Evolutionary conservation across 495 filamentous ascomycete genomes (phyloP).

Genomic region (Penicillium maclennaniae): DNA sequence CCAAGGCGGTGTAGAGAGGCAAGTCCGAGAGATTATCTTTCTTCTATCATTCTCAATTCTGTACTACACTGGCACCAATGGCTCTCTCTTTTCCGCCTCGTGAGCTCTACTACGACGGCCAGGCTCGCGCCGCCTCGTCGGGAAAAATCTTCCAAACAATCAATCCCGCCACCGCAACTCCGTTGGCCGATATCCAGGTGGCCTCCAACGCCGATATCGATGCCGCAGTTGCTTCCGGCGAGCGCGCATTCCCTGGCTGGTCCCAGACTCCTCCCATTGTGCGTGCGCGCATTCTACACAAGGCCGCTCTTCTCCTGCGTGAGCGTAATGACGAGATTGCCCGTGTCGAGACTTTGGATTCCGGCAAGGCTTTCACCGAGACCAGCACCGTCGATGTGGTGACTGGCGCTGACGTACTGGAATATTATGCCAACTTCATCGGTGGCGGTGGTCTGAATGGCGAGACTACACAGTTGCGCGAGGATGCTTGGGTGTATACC

Average conservation of each 20-base stretch:
- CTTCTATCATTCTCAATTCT: neutral
- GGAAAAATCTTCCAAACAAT: constrained; percentile 61
- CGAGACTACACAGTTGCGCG: constrained; percentile 61
- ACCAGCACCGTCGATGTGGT: constrained; percentile 71
- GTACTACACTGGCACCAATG: constrained; percentile 29
- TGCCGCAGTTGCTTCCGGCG: constrained; percentile 58
- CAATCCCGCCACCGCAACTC: constrained; percentile 62
- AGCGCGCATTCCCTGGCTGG: constrained; percentile 62
- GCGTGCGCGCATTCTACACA: constrained; percentile 67
- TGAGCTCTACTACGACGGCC: constrained; percentile 67
- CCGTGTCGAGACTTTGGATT: constrained; percentile 64
- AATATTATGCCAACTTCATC: constrained; percentile 72
- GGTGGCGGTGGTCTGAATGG: constrained; percentile 66
- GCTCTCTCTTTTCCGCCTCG: constrained; percentile 41
- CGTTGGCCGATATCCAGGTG: constrained; percentile 59
- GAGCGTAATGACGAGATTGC: constrained; percentile 68
- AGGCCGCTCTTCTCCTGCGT: constrained; percentile 61
- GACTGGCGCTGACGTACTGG: constrained; percentile 71
- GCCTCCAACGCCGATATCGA: constrained; percentile 64
- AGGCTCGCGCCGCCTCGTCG: constrained; percentile 53
- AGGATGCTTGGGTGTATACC: constrained; percentile 71
- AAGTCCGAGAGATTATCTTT: neutral
- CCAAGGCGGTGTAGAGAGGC: neutral
- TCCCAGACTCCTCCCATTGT: constrained; percentile 59
- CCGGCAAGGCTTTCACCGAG: constrained; percentile 71